phyloP scores from a whole-genome alignment of 306 rosid species.

The Malus fusca region DNA sequence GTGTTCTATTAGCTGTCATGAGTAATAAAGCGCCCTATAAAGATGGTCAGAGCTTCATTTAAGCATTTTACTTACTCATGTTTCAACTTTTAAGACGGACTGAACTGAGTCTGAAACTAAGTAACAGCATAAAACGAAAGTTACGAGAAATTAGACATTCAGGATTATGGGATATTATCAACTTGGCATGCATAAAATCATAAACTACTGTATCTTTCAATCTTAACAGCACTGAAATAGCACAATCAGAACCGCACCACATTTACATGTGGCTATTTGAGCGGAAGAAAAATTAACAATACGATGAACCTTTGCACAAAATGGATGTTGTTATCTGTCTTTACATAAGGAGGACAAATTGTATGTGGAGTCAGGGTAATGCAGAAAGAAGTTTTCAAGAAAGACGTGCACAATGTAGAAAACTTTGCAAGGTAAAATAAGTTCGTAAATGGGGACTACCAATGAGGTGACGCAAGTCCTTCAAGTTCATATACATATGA shows the following conservation, averaged over 20 bases:
- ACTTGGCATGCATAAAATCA: not conserved
- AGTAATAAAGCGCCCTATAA: not conserved
- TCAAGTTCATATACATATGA: not conserved
- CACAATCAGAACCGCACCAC: not conserved
- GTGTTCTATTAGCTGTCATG: not conserved
- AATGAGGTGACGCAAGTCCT: not conserved
- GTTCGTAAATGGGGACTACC: not conserved
- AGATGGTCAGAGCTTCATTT: not conserved
- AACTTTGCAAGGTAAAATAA: not conserved
- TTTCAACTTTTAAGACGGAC: not conserved
- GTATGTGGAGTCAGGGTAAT: not conserved
- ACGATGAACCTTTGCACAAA: not conserved
- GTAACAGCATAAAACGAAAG: not conserved
- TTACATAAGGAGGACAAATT: not conserved
- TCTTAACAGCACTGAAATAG: not conserved
- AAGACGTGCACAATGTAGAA: not conserved
- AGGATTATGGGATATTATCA: not conserved
- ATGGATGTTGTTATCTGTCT: not conserved
- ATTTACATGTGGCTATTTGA: too few species aligned
- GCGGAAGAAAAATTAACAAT: not conserved
- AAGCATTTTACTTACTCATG: not conserved
- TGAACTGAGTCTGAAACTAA: not conserved
- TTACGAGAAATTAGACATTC: not conserved
- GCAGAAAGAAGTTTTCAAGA: not conserved
- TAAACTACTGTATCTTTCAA: not conserved